Conservation (phyloP, 1,284 basidiomycete species). For the Tylopilus sp. region DNA sequence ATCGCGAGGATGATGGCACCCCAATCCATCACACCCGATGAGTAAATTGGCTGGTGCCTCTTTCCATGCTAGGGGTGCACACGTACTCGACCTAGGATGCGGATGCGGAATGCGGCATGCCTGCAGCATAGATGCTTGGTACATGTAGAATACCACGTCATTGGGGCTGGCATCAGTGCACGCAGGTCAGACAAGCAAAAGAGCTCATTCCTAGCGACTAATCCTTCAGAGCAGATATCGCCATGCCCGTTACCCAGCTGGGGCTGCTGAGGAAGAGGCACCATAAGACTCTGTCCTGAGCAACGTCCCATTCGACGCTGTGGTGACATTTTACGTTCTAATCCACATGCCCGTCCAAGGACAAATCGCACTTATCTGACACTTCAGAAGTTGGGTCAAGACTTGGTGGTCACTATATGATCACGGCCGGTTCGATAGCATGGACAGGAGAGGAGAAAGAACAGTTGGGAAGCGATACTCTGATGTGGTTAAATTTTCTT, state of each 20-base stretch:
- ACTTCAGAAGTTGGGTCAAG: conserved; percentile 32
- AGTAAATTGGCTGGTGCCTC: conserved; percentile 11
- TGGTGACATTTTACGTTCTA: conserved; percentile 15
- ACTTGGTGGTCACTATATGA: conserved; percentile 23
- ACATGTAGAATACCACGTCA: too few relatives aligned
- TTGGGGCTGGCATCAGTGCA: too few relatives aligned
- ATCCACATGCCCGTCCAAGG: conserved; percentile 23
- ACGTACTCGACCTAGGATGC: conserved; percentile 22
- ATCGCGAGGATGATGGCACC: conserved; percentile 12
- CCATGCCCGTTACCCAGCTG: too few relatives aligned
- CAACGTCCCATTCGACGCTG: conserved; percentile 8
- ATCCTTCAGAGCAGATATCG: too few relatives aligned
- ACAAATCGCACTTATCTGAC: conserved; percentile 15
- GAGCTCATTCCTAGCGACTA: too few relatives aligned
- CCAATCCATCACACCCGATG: conserved; percentile 8
- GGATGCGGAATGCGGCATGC: conserved; percentile 23
- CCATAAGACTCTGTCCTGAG: conserved; percentile 5
- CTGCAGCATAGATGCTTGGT: too few relatives aligned
- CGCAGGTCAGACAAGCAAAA: too few relatives aligned
- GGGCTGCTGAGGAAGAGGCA: too few relatives aligned
- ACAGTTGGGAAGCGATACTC: conserved; percentile 9
- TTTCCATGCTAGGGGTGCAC: conserved; percentile 5
- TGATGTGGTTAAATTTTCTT: conserved; percentile 22
- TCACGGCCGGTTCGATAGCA: conserved; percentile 17
- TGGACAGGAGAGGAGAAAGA: conserved; percentile 12